Conservation (phyloP, 306 rosid genomes). For the Cicer bijugum region DNA sequence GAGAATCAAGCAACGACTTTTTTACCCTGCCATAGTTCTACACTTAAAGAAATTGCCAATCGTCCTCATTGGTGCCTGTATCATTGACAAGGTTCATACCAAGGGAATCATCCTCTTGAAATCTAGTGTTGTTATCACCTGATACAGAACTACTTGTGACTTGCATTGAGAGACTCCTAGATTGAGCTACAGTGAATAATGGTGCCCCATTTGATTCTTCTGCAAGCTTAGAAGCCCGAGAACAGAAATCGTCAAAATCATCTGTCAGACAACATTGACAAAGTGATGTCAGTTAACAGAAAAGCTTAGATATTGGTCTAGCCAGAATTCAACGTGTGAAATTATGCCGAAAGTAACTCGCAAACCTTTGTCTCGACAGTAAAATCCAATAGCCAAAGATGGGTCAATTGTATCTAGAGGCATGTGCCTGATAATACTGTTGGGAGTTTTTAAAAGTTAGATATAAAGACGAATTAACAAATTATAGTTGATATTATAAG, state of each 20-base stretch:
- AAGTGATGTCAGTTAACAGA: constrained; percentile 30
- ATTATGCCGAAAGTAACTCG: constrained; percentile 37
- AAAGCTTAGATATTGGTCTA: constrained; percentile 27
- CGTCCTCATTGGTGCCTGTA: constrained; percentile 66
- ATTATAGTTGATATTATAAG: neutral
- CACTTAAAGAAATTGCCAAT: constrained; percentile 83
- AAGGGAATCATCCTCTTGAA: constrained; percentile 49
- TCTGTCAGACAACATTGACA: constrained; percentile 52
- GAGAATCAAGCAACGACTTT: constrained; percentile 37
- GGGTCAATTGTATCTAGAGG: constrained; percentile 85
- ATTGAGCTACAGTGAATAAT: constrained; percentile 75
- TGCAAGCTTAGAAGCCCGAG: constrained; percentile 75
- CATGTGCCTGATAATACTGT: constrained; percentile 72
- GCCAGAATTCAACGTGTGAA: constrained; percentile 20
- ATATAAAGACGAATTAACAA: constrained; percentile 14
- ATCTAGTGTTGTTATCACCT: constrained; percentile 42
- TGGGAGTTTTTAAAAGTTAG: constrained; percentile 20
- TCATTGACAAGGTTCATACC: constrained; percentile 45
- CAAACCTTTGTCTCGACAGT: constrained; percentile 89
- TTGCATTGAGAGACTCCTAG: constrained; percentile 55
- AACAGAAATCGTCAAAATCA: constrained; percentile 85
- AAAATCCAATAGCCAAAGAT: constrained; percentile 95
- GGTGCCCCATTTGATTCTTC: constrained; percentile 93
- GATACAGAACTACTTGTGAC: constrained; percentile 49
- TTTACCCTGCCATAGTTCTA: neutral